Evolutionary conservation across 495 filamentous ascomycete genomes (phyloP).

Genomic region (Aspergillus leporis): DNA sequence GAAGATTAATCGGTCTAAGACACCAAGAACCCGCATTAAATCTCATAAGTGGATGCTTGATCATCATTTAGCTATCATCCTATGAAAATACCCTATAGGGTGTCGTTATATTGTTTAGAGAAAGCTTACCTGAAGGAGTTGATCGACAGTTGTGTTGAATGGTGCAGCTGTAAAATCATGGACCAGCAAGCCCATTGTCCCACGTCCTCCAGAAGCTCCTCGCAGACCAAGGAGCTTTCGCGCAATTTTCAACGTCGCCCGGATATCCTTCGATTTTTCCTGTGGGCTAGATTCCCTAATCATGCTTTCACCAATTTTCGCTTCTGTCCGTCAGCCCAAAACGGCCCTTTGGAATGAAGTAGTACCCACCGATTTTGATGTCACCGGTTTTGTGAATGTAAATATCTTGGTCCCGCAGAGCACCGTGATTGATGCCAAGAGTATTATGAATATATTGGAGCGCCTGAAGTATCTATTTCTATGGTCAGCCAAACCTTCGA

Average conservation of each 20-base stretch:
- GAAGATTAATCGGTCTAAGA: too few relatives aligned
- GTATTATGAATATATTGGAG: constrained; percentile 6
- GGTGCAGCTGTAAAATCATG: constrained; percentile 4
- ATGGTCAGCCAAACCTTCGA: neutral
- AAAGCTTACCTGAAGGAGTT: constrained; percentile 7
- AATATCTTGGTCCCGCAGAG: neutral
- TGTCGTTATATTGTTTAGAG: neutral
- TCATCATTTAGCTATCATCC: too few relatives aligned
- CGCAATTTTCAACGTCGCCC: neutral
- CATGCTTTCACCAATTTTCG: constrained; percentile 11
- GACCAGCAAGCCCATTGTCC: constrained; percentile 6
- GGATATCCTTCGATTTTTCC: constrained; percentile 10
- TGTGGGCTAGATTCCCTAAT: neutral
- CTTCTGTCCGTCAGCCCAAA: neutral
- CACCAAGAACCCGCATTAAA: too few relatives aligned
- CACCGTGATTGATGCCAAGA: constrained; percentile 7
- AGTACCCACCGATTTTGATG: constrained; percentile 4
- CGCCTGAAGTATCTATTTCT: constrained; percentile 3
- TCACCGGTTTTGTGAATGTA: neutral
- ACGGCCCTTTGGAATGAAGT: neutral
- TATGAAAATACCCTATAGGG: too few relatives aligned
- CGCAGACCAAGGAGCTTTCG: neutral
- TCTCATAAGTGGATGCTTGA: too few relatives aligned
- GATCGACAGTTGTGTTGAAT: neutral
- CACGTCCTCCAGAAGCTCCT: neutral